Evolutionary conservation across 768 basidiomycete genomes (phyloP).

Genomic region (Megacollybia marginata): DNA sequence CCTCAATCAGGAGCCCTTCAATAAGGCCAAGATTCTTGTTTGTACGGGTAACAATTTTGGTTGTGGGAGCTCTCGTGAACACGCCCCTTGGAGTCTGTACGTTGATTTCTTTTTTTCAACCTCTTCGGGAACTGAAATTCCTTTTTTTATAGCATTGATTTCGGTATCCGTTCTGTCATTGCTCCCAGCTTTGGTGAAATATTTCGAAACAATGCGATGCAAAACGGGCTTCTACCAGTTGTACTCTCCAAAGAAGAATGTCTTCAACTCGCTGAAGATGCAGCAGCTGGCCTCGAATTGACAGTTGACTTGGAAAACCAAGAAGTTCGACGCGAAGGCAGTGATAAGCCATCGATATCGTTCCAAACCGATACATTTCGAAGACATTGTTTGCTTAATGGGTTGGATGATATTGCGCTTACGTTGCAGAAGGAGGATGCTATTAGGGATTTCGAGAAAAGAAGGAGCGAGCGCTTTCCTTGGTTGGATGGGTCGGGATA

Average conservation of each 20-base stretch:
- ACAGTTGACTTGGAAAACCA: conserved; percentile 38
- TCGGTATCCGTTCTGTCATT: conserved; percentile 54
- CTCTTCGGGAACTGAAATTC: background rate
- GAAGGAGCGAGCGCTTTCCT: background rate
- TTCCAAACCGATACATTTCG: background rate
- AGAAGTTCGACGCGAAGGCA: background rate
- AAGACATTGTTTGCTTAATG: background rate
- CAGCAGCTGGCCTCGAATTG: conserved; percentile 37
- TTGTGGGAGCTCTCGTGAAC: conserved; percentile 54
- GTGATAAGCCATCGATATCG: background rate
- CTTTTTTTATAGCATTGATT: conserved; percentile 36
- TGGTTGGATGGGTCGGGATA: background rate
- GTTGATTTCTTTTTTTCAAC: conserved; percentile 9
- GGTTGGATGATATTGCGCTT: background rate
- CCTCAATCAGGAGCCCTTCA: conserved; percentile 47
- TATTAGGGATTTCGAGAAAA: conserved; percentile 35
- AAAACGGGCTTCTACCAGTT: conserved; percentile 59
- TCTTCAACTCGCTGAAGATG: conserved; percentile 41
- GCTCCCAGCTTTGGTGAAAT: conserved; percentile 59
- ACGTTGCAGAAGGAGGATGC: conserved; percentile 32
- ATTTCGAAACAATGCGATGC: conserved; percentile 54
- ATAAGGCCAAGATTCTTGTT: conserved; percentile 44
- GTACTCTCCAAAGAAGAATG: conserved; percentile 39
- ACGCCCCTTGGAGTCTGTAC: conserved; percentile 48
- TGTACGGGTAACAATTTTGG: conserved; percentile 57